Conservation (phyloP, 2,329 filamentous ascomycete genomes). For the Diaporthe sp. region DNA sequence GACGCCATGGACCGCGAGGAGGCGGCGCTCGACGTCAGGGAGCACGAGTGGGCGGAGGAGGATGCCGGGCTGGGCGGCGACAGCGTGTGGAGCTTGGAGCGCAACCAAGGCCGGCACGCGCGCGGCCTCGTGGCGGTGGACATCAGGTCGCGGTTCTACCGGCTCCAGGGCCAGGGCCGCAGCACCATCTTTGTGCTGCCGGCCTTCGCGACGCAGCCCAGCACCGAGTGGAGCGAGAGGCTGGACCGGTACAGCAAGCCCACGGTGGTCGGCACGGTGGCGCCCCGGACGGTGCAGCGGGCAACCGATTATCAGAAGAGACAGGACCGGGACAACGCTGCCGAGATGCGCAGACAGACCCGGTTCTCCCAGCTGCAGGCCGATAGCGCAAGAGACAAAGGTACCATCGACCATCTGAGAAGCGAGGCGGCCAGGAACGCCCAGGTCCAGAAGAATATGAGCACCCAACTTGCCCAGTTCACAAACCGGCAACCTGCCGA, state of each 20-base stretch:
- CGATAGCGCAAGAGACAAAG: constrained; percentile 26
- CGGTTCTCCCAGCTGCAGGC: constrained; percentile 11
- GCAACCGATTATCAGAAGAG: constrained; percentile 53
- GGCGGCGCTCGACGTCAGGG: constrained; percentile 52
- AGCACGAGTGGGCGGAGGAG: constrained; percentile 49
- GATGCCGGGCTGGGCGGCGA: constrained; percentile 58
- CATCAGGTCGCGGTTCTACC: constrained; percentile 66
- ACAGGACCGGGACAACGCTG: constrained; percentile 40
- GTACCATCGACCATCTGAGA: not conserved
- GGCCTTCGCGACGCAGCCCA: constrained; percentile 62
- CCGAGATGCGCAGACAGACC: constrained; percentile 6
- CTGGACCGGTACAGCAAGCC: constrained; percentile 59
- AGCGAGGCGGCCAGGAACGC: constrained; percentile 6
- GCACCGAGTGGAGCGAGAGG: constrained; percentile 58
- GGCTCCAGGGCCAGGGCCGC: constrained; percentile 60
- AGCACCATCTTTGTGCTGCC: constrained; percentile 68
- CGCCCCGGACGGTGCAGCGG: constrained; percentile 49
- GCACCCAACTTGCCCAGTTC: not conserved
- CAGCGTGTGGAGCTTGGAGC: constrained; percentile 49
- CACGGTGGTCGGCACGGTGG: constrained; percentile 51
- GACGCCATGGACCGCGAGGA: constrained; percentile 62
- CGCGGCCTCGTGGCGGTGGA: constrained; percentile 64
- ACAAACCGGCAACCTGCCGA: not conserved
- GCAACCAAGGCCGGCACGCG: constrained; percentile 51
- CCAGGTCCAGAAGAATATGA: not conserved